These are phyloP conservation scores for Lactarius evosmus DNA, from an alignment of 768 basidiomycete species.

Conservation along the genomic window DNA sequence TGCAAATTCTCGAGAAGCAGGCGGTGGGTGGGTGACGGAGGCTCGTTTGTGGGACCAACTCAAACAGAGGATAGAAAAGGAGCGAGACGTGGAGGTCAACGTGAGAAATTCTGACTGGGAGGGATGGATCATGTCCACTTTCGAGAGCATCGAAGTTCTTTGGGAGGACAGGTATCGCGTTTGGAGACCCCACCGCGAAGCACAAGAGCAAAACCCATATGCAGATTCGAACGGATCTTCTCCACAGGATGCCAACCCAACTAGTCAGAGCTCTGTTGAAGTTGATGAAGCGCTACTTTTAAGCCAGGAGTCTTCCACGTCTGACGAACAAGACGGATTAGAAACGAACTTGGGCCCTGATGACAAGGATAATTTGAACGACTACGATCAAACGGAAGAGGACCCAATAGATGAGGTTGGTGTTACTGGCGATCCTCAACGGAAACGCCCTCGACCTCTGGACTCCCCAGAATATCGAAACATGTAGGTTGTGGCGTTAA, in stretches of 20 bases:
- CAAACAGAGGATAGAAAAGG: slow-evolving; percentile 53
- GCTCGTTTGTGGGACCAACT: slow-evolving; percentile 75
- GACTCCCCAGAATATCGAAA: slow-evolving; percentile 5
- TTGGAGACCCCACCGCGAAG: slow-evolving; percentile 47
- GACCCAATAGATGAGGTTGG: slow-evolving; percentile 38
- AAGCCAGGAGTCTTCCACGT: slow-evolving; percentile 46
- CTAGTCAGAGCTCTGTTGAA: slow-evolving; percentile 40
- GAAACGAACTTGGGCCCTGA: slow-evolving; percentile 30
- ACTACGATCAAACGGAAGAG: slow-evolving; percentile 35
- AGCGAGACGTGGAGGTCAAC: slow-evolving; percentile 35
- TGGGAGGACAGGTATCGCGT: slow-evolving; percentile 65
- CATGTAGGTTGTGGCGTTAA: not conserved
- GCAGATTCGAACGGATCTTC: slow-evolving; percentile 16
- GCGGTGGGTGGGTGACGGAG: slow-evolving; percentile 69
- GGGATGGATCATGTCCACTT: slow-evolving; percentile 77
- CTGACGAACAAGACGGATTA: slow-evolving; percentile 36
- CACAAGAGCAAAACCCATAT: slow-evolving; percentile 19
- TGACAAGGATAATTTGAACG: slow-evolving; percentile 32
- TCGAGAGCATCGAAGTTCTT: slow-evolving; percentile 84
- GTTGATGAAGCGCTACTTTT: slow-evolving; percentile 53
- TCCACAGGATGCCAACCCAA: slow-evolving; percentile 5
- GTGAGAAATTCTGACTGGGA: slow-evolving; percentile 52
- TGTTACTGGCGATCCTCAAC: slow-evolving; percentile 25
- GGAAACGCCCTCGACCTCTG: slow-evolving; percentile 10
- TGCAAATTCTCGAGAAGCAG: slow-evolving; percentile 54